Conservation (phyloP, 306 rosid species). For the Prunus dulcis region DNA sequence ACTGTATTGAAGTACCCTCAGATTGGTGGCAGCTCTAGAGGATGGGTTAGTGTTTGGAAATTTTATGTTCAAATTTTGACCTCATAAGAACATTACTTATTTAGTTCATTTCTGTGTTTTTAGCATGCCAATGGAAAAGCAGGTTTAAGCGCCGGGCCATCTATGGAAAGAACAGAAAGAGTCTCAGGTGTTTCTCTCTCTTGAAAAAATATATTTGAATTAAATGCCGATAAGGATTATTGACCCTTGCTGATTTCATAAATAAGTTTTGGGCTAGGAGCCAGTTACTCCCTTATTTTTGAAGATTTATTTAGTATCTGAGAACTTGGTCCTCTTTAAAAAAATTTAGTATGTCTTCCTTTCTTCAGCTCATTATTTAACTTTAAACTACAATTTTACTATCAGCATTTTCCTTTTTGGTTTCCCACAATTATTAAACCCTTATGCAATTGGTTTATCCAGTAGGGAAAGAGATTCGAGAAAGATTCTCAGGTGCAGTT, state of each 20-base stretch:
- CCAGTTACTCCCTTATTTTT: neutral
- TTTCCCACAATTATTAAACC: constrained; percentile 16
- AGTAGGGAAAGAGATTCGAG: constrained; percentile 90
- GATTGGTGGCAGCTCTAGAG: constrained; percentile 60
- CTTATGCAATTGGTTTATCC: constrained; percentile 35
- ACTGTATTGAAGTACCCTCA: constrained; percentile 82
- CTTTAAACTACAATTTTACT: neutral
- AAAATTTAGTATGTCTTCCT: too few species aligned
- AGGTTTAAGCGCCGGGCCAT: constrained; percentile 54
- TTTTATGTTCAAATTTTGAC: constrained; percentile 3
- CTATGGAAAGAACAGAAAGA: constrained; percentile 70
- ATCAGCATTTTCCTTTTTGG: neutral
- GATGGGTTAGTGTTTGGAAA: constrained; percentile 60
- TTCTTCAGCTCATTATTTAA: constrained; percentile 5
- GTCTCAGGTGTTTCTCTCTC: constrained; percentile 55
- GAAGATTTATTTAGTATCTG: neutral
- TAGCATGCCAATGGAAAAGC: constrained; percentile 75
- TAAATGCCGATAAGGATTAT: constrained; percentile 7
- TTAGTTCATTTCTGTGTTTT: constrained; percentile 26
- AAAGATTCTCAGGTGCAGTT: constrained; percentile 80
- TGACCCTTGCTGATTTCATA: constrained; percentile 2
- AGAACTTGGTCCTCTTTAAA: neutral
- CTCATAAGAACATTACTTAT: constrained; percentile 33
- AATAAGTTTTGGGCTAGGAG: neutral
- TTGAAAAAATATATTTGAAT: constrained; percentile 14